phyloP scores from a whole-genome alignment of 2,329 filamentous ascomycete species.

The Cladosporium sp. region DNA sequence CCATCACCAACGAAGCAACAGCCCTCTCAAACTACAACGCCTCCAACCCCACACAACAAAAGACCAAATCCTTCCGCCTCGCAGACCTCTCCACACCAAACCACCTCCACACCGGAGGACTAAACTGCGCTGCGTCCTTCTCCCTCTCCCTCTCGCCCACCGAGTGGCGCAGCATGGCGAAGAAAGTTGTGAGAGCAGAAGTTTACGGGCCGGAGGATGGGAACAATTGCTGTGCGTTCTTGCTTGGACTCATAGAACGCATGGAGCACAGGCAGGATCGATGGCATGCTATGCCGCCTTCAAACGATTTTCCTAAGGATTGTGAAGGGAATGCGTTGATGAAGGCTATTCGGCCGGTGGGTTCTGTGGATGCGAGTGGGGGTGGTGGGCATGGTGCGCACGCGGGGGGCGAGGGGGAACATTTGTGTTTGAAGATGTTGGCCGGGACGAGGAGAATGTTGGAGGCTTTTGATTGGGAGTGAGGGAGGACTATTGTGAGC shows the following conservation, averaged over 20 bases:
- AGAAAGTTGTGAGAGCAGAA: constrained; percentile 42
- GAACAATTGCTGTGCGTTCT: constrained; percentile 26
- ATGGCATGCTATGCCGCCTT: constrained; percentile 34
- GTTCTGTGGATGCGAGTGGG: too few species aligned
- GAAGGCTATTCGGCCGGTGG: background rate
- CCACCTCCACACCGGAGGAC: constrained; percentile 40
- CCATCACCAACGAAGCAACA: constrained; percentile 37
- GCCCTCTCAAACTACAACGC: constrained; percentile 19
- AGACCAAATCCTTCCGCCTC: constrained; percentile 38
- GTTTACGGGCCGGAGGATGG: constrained; percentile 33
- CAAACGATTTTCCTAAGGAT: constrained; percentile 9
- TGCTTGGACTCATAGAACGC: constrained; percentile 34
- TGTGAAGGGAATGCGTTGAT: constrained; percentile 15
- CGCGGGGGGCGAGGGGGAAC: constrained; percentile 25
- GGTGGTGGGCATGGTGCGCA: constrained; percentile 9
- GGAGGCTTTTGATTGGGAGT: constrained; percentile 24
- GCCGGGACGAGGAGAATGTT: constrained; percentile 22
- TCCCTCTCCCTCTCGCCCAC: constrained; percentile 38
- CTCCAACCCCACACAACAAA: background rate
- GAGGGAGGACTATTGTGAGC: background rate
- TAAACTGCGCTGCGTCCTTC: constrained; percentile 42
- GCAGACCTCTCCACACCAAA: constrained; percentile 36
- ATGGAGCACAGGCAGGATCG: constrained; percentile 38
- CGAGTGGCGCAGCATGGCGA: constrained; percentile 42
- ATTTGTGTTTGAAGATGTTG: constrained; percentile 29